These are phyloP conservation scores for Malassezia brasiliensis DNA, from an alignment of 1,284 basidiomycete genomes.

Conservation along the genomic window DNA sequence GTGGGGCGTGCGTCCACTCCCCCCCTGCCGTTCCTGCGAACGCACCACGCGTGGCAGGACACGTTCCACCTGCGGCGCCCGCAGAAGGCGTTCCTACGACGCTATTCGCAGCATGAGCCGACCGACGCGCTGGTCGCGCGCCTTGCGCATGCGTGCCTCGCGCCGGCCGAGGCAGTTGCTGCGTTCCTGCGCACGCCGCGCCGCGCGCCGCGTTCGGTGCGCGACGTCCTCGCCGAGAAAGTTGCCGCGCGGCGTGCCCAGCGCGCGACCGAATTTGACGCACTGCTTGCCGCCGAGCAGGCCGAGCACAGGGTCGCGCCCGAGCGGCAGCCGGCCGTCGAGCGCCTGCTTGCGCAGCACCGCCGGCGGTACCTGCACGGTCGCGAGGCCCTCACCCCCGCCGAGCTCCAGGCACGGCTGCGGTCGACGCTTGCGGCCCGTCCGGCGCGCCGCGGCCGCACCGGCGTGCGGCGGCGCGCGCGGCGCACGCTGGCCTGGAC, in stretches of 20 bases:
- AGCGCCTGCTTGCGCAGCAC: conserved; percentile 13
- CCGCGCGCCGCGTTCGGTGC: conserved; percentile 49
- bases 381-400: conserved; percentile 47
- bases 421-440: conserved; percentile 1
- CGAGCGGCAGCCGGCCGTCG: conserved; percentile 14
- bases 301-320: conserved; percentile 44
- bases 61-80: conserved; percentile 5
- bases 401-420: conserved; percentile 56
- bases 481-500: conserved; percentile 6
- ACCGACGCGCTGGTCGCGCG: conserved; percentile 7
- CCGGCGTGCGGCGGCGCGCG: neutral
- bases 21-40: neutral
- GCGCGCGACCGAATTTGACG: conserved; percentile 59
- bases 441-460: neutral
- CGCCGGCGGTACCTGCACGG: conserved; percentile 6
- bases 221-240: conserved; percentile 50
- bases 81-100: conserved; percentile 13
- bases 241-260: conserved; percentile 23
- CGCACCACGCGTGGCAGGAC: conserved; percentile 11
- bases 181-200: conserved; percentile 50
- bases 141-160: conserved; percentile 53
- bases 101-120: conserved; percentile 2
- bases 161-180: conserved; percentile 54
- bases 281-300: conserved; percentile 55
- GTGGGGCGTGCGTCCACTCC: no score